Evolutionary conservation across 768 basidiomycete genomes (phyloP).

Genomic region (Melanogaster broomeanus): DNA sequence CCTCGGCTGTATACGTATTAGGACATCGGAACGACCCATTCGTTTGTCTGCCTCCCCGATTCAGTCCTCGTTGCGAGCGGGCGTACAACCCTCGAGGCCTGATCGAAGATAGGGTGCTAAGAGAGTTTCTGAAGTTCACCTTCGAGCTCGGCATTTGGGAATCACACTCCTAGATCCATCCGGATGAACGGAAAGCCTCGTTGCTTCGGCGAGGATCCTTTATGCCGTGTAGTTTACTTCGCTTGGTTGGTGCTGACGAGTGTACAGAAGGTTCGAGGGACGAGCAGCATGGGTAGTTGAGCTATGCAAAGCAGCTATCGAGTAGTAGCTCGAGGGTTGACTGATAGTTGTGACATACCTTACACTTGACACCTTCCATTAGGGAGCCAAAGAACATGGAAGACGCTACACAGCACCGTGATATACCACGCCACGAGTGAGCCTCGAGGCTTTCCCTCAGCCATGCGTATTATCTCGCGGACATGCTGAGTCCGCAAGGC

Average conservation of each 20-base stretch:
- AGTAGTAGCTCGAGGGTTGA: not conserved
- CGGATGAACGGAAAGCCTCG: constrained; percentile 4
- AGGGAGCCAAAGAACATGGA: not conserved
- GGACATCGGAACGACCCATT: too few relatives aligned
- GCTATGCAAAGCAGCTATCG: not conserved
- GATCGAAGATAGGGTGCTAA: not conserved
- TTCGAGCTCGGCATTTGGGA: not conserved
- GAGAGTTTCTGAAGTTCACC: not conserved
- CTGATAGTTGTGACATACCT: not conserved
- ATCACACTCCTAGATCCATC: constrained; percentile 13
- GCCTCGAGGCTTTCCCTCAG: constrained; percentile 2
- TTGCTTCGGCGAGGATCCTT: not conserved
- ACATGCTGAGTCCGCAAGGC: constrained; percentile 12
- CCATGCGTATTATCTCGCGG: constrained; percentile 3
- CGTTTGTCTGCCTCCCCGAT: not conserved
- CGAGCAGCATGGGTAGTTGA: not conserved
- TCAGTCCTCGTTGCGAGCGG: not conserved
- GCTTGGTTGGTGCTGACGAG: not conserved
- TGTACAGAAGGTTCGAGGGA: not conserved
- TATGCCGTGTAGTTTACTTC: not conserved
- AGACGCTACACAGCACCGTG: not conserved
- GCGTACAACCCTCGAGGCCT: not conserved
- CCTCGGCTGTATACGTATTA: too few relatives aligned
- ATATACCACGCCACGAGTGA: constrained; percentile 8
- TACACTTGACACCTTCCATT: not conserved